A percentile compares a stretch with the other conserved stretches of the same genome.
Conservation (phyloP, 140 eudicot species). For the Senecio squalidus region DNA sequence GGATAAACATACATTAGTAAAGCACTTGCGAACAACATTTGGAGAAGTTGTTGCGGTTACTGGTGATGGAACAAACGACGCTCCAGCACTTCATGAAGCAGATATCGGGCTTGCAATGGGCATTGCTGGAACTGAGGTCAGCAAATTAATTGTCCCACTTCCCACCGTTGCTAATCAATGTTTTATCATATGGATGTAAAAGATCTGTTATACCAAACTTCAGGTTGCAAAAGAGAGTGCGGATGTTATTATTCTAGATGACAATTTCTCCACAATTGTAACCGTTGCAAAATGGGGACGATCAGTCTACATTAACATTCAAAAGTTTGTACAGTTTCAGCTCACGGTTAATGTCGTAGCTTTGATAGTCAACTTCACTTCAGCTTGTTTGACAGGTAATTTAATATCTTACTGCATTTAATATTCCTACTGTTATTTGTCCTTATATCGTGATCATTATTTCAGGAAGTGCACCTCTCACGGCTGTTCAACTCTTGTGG, state of each 20-base stretch:
- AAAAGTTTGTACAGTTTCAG: slow-evolving; percentile 55
- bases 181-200: slow-evolving; percentile 9
- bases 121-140: slow-evolving; percentile 98
- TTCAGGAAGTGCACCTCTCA: slow-evolving; percentile 90
- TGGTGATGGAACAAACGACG: slow-evolving; percentile 98
- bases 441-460: not conserved
- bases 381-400: slow-evolving; percentile 49
- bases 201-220: not conserved
- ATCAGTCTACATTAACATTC: slow-evolving; percentile 48
- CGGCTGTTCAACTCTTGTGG: slow-evolving; percentile 97
- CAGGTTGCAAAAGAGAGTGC: slow-evolving; percentile 57
- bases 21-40: slow-evolving; percentile 85
- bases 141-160: not conserved
- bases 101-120: slow-evolving; percentile 99
- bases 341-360: slow-evolving; percentile 53
- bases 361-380: slow-evolving; percentile 42
- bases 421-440: not conserved
- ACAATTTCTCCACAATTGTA: slow-evolving; percentile 51
- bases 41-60: slow-evolving; percentile 97
- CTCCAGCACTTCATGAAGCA: slow-evolving; percentile 99
- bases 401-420: too few species aligned
- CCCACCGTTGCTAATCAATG: not conserved
- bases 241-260: slow-evolving; percentile 47
- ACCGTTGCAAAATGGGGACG: slow-evolving; percentile 56
- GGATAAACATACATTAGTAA: slow-evolving; percentile 94